A percentile compares a stretch with the other conserved stretches of the same genome.
Evolutionary conservation across 805 yeast species (phyloP).

Genomic region (Cyberlindnera saturnus): DNA sequence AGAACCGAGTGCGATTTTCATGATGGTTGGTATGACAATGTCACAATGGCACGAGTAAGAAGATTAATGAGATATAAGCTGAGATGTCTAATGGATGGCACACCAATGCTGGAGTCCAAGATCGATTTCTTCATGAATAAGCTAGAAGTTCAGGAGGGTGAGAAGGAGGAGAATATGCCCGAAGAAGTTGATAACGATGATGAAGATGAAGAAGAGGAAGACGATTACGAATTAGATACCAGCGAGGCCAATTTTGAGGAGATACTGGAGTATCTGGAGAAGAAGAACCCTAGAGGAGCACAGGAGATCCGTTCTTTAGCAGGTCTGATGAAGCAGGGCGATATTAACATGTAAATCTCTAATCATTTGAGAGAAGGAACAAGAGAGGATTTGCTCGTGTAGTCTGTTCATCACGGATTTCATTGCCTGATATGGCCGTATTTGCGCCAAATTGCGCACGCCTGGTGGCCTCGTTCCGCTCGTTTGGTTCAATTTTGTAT

Average conservation of each 20-base stretch:
- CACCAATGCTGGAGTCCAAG: conserved; percentile 33
- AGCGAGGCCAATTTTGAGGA: conserved; percentile 21
- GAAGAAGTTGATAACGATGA: conserved; percentile 27
- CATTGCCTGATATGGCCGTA: no score
- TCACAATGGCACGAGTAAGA: conserved; percentile 59
- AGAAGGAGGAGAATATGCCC: conserved; percentile 9
- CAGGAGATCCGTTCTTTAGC: conserved; percentile 12
- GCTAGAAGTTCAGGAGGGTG: conserved; percentile 20
- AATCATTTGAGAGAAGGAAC: neutral
- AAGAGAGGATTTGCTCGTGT: no score
- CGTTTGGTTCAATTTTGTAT: no score
- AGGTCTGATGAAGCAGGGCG: conserved; percentile 15
- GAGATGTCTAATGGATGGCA: conserved; percentile 44
- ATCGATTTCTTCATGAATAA: conserved; percentile 35
- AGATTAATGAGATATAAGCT: conserved; percentile 69
- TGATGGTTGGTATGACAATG: conserved; percentile 76
- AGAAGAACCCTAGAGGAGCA: conserved; percentile 21
- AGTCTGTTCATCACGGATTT: no score
- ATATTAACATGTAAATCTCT: conserved; percentile 1
- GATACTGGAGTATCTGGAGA: conserved; percentile 15
- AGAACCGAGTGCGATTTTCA: conserved; percentile 44
- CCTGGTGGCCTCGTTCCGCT: no score
- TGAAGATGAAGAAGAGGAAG: conserved; percentile 28
- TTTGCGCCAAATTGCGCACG: no score
- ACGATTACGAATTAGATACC: conserved; percentile 25